phyloP scores from a whole-genome alignment of 768 basidiomycete genomes.

The Panaeolus cyanescens region DNA sequence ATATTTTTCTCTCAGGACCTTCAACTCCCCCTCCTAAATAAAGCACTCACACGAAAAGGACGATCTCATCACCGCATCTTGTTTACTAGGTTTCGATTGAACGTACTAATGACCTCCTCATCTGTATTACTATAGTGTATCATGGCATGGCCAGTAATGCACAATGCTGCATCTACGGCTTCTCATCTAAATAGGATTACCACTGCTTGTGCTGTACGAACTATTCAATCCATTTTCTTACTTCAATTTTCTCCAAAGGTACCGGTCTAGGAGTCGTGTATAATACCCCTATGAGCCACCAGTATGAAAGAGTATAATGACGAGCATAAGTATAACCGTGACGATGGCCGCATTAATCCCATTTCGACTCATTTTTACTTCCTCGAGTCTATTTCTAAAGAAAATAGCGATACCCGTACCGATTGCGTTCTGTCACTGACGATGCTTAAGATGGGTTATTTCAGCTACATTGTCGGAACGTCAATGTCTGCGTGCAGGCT shows the following conservation, averaged over 20 bases:
- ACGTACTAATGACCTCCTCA: neutral
- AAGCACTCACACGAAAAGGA: neutral
- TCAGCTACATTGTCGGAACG: too few species aligned
- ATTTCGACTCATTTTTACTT: neutral
- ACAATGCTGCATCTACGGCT: neutral
- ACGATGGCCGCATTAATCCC: neutral
- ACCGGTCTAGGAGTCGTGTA: too few species aligned
- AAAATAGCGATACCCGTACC: neutral
- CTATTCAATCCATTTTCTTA: neutral
- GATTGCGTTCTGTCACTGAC: neutral
- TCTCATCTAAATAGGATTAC: neutral
- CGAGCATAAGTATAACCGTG: neutral
- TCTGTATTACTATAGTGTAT: slow-evolving; percentile 1
- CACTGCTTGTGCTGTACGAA: neutral
- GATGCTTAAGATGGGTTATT: too few species aligned
- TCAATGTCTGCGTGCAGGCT: neutral
- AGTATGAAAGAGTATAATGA: too few species aligned
- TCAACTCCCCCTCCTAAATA: slow-evolving; percentile 34
- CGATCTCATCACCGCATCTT: neutral
- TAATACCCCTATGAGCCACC: too few species aligned
- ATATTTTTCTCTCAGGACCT: slow-evolving; percentile 22
- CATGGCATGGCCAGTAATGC: neutral
- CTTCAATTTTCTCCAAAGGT: too few species aligned
- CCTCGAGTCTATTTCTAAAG: neutral
- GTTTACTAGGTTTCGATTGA: neutral